phyloP scores from a whole-genome alignment of 495 filamentous ascomycete species.

The Pyrenopolyporus hunteri region DNA sequence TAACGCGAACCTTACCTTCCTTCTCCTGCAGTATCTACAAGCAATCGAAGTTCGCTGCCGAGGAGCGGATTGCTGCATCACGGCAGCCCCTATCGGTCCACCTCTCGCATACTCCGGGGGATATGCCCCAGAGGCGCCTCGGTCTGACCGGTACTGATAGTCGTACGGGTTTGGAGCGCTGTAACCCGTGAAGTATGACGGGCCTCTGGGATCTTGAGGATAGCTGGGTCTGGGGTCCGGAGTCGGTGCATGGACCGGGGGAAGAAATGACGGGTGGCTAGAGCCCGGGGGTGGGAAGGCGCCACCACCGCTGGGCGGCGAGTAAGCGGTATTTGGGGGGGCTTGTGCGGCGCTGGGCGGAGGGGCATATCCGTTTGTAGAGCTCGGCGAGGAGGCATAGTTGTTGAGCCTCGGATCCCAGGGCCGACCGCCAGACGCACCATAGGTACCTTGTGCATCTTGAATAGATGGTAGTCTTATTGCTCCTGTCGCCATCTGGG shows the following conservation, averaged over 20 bases:
- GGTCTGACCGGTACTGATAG: constrained; percentile 35
- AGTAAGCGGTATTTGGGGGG: constrained; percentile 26
- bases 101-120: constrained; percentile 36
- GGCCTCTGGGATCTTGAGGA: constrained; percentile 25
- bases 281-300: constrained; percentile 32
- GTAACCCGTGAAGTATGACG: constrained; percentile 26
- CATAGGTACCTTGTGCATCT: constrained; percentile 39
- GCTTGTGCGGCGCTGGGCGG: constrained; percentile 27
- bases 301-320: constrained; percentile 27
- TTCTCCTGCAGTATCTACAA: constrained; percentile 57
- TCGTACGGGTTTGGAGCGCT: constrained; percentile 31
- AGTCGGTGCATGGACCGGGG: constrained; percentile 30
- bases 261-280: constrained; percentile 35
- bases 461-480: constrained; percentile 49
- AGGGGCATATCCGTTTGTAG: constrained; percentile 38
- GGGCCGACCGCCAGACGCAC: constrained; percentile 20
- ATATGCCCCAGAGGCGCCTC: constrained; percentile 27
- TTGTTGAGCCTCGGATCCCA: constrained; percentile 27
- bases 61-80: constrained; percentile 51
- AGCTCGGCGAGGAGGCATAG: constrained; percentile 36
- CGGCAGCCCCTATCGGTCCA: constrained; percentile 34
- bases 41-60: constrained; percentile 59
- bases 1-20: constrained; percentile 49
- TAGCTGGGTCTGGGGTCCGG: constrained; percentile 35
- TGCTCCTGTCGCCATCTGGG: constrained; percentile 39